Conservation (phyloP, 768 basidiomycete species). For the Boletales sp. region DNA sequence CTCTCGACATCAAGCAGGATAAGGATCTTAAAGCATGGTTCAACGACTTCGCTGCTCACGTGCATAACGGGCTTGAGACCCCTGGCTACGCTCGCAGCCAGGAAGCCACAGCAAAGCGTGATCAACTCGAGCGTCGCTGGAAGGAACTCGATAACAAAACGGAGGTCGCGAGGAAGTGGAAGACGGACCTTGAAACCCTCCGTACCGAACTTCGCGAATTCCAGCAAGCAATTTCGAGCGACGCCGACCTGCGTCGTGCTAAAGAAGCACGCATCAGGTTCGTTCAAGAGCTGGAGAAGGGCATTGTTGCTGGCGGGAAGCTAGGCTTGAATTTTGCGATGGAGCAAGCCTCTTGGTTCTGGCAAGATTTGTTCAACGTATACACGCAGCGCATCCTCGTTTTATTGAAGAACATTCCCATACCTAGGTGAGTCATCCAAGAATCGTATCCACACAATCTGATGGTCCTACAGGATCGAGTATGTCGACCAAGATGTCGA, state of each 20-base stretch:
- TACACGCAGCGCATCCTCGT: conserved; percentile 60
- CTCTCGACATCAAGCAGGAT: conserved; percentile 51
- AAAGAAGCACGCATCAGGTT: conserved; percentile 48
- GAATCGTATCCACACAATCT: not conserved
- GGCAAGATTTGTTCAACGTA: conserved; percentile 79
- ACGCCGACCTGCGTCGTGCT: conserved; percentile 47
- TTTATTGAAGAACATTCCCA: conserved; percentile 59
- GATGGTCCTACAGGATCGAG: conserved; percentile 48
- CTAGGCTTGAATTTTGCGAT: conserved; percentile 48
- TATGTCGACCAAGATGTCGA: conserved; percentile 67
- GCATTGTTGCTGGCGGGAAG: conserved; percentile 36
- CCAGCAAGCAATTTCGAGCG: conserved; percentile 42
- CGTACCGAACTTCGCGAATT: conserved; percentile 44
- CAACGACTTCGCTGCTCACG: conserved; percentile 47
- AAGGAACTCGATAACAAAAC: conserved; percentile 42
- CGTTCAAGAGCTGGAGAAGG: conserved; percentile 45
- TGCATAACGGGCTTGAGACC: conserved; percentile 45
- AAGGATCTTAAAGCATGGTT: conserved; percentile 50
- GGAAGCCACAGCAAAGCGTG: conserved; percentile 36
- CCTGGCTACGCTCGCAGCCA: conserved; percentile 52
- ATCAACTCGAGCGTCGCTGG: conserved; percentile 51
- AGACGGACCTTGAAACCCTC: conserved; percentile 42
- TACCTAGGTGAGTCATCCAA: conserved; percentile 51
- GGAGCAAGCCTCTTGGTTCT: conserved; percentile 70
- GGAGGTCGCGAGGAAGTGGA: conserved; percentile 47